A percentile compares a stretch with the other conserved stretches of the same genome.
These are phyloP conservation scores for Lactifluus pinguis DNA, from an alignment of 768 basidiomycete species.

Conservation along the genomic window DNA sequence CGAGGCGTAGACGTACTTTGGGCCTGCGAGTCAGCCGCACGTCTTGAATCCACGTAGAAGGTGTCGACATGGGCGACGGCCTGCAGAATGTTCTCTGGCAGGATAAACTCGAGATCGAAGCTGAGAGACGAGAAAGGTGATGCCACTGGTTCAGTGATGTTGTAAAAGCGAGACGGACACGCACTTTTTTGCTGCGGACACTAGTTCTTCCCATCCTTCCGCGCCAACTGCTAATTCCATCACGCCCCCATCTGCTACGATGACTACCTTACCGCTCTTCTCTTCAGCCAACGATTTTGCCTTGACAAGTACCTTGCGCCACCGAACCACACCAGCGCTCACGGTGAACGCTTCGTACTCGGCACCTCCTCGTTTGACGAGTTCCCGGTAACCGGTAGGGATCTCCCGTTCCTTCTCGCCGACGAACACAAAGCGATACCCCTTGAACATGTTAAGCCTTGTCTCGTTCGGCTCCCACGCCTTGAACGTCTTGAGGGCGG, in stretches of 20 bases:
- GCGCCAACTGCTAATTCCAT: conserved; percentile 44
- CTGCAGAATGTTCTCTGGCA: conserved; percentile 41
- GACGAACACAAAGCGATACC: conserved; percentile 50
- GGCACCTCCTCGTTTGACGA: conserved; percentile 50
- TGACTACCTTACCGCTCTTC: conserved; percentile 28
- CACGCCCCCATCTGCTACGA: conserved; percentile 42
- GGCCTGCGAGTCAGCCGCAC: conserved; percentile 19
- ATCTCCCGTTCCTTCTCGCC: conserved; percentile 46
- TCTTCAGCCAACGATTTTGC: conserved; percentile 37
- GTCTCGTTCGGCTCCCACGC: conserved; percentile 65
- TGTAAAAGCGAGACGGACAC: background rate
- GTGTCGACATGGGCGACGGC: conserved; percentile 35
- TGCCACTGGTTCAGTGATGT: background rate
- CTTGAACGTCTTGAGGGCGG: conserved; percentile 40
- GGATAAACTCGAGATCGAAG: conserved; percentile 35
- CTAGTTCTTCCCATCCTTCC: conserved; percentile 46
- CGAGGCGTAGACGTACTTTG: conserved; percentile 5
- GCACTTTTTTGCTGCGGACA: conserved; percentile 43
- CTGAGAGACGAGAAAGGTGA: conserved; percentile 21
- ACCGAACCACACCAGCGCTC: conserved; percentile 38
- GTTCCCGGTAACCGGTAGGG: conserved; percentile 40
- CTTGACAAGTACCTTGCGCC: conserved; percentile 43
- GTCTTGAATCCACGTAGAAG: conserved; percentile 31
- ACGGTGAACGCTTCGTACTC: conserved; percentile 56
- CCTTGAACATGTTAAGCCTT: conserved; percentile 44